A percentile compares a stretch with the other conserved stretches of the same genome.
These are phyloP conservation scores for Cyanidium caldarium DNA, from an alignment of 23 red algal genomes.

Conservation along the genomic window DNA sequence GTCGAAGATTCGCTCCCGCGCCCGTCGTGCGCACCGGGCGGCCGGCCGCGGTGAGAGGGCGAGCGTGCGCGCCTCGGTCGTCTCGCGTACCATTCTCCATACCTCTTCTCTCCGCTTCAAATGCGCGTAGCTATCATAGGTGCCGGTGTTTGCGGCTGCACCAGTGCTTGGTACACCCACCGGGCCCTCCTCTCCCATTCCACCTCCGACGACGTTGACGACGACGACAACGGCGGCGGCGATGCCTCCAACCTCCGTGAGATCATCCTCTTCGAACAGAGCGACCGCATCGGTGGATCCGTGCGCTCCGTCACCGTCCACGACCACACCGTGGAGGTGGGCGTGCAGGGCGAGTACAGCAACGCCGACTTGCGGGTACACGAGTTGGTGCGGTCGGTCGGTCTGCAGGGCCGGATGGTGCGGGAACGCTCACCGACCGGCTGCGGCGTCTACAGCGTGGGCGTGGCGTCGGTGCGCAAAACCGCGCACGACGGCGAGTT, in stretches of 20 bases:
- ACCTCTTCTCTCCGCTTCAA: too few relatives aligned
- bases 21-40: too few relatives aligned
- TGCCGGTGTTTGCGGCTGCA: not conserved
- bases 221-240: not conserved
- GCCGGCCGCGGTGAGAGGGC: too few relatives aligned
- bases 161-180: not conserved
- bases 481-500: too few relatives aligned
- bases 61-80: too few relatives aligned
- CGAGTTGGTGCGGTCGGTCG: not conserved
- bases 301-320: not conserved
- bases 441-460: too few relatives aligned
- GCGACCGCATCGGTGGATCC: not conserved
- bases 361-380: not conserved
- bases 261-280: not conserved
- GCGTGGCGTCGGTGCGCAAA: too few relatives aligned
- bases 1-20: too few relatives aligned
- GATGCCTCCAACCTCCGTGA: not conserved
- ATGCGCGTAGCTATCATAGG: conserved; percentile 5
- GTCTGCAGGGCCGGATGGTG: not conserved
- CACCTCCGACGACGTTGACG: too few relatives aligned
- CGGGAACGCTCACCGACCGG: too few relatives aligned
- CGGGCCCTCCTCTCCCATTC: too few relatives aligned
- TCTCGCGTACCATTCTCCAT: too few relatives aligned
- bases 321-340: not conserved
- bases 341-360: not conserved